A percentile compares a stretch with the other conserved stretches of the same genome.
Evolutionary conservation across 1,284 basidiomycete species (phyloP).

Genomic region (Cutaneotrichosporon cutaneum): DNA sequence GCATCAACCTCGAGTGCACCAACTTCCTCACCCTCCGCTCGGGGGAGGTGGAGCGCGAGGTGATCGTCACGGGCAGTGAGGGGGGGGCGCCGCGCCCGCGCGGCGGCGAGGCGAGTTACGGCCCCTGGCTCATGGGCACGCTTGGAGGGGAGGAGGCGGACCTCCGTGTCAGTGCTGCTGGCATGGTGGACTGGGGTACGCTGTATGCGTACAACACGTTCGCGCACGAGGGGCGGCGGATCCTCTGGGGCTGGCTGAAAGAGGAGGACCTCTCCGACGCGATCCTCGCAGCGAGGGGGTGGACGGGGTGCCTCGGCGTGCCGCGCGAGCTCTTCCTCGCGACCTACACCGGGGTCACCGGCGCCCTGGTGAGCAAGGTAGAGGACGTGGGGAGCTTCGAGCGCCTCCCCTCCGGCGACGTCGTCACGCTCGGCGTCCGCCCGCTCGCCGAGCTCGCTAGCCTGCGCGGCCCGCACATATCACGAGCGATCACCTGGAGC

Average conservation of each 20-base stretch:
- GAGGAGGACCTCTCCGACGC: constrained; percentile 26
- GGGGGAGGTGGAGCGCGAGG: neutral
- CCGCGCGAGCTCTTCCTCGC: constrained; percentile 28
- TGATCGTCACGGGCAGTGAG: constrained; percentile 9
- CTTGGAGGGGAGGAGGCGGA: neutral
- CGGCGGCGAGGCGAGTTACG: neutral
- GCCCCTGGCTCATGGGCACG: neutral
- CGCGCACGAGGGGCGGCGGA: constrained; percentile 6
- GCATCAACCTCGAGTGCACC: constrained; percentile 30
- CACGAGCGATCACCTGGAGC: neutral
- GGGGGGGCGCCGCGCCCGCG: constrained; percentile 9
- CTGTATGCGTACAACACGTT: constrained; percentile 27
- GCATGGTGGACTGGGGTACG: constrained; percentile 25
- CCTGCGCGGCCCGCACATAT: neutral
- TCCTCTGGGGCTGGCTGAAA: constrained; percentile 28
- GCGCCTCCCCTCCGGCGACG: neutral
- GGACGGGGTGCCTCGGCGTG: constrained; percentile 28
- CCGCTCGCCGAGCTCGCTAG: constrained; percentile 14
- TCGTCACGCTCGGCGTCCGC: constrained; percentile 22
- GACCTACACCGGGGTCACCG: constrained; percentile 6
- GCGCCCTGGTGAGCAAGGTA: constrained; percentile 10
- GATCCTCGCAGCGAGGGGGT: constrained; percentile 17
- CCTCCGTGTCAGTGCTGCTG: constrained; percentile 5
- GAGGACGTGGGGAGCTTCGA: constrained; percentile 14
- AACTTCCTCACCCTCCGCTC: constrained; percentile 15